phyloP scores from a whole-genome alignment of 2,329 filamentous ascomycete species.

The Cadophora sp. region DNA sequence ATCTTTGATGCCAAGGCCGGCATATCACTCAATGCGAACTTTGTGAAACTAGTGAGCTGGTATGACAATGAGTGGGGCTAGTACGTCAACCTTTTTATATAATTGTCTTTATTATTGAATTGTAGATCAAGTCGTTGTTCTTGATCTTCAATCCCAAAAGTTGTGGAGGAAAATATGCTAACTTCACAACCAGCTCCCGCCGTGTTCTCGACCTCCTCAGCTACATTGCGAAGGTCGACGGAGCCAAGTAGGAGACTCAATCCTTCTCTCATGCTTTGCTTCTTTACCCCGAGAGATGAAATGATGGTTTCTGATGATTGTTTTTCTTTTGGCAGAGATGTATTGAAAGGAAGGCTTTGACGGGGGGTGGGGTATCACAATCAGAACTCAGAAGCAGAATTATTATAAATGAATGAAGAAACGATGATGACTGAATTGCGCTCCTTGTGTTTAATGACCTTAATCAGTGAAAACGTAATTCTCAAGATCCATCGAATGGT shows the following conservation, averaged over 20 bases:
- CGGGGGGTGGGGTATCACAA: constrained; percentile 10
- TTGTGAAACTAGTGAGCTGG: constrained; percentile 99
- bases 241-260: constrained; percentile 43
- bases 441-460: neutral
- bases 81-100: neutral
- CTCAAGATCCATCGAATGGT: too few relatives aligned
- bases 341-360: constrained; percentile 44
- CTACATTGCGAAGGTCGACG: constrained; percentile 82
- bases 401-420: constrained; percentile 19
- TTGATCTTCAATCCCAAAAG: neutral
- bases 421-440: constrained; percentile 3
- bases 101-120: neutral
- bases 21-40: constrained; percentile 98
- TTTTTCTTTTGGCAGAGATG: constrained; percentile 39
- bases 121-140: neutral
- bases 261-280: constrained; percentile 18
- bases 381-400: constrained; percentile 8
- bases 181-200: constrained; percentile 54
- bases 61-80: constrained; percentile 99
- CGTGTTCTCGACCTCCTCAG: constrained; percentile 84
- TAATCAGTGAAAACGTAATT: too few relatives aligned
- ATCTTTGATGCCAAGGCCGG: constrained; percentile 99
- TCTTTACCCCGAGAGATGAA: constrained; percentile 19
- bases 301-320: constrained; percentile 39
- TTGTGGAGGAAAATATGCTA: neutral